These are phyloP conservation scores for Metschnikowia arizonensis DNA, from an alignment of 805 yeast genomes.

Conservation along the genomic window DNA sequence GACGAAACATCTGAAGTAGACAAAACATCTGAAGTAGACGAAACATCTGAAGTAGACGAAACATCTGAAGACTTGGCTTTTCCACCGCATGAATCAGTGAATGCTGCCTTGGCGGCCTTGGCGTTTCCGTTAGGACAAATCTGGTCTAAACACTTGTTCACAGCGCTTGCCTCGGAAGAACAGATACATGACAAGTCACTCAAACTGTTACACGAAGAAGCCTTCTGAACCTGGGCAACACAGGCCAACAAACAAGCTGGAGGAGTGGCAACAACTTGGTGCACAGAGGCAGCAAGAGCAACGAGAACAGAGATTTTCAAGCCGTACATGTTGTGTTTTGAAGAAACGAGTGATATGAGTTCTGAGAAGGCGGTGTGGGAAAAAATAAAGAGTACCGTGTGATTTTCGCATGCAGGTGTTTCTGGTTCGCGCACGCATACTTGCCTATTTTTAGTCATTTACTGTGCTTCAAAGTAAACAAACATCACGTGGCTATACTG, in stretches of 20 bases:
- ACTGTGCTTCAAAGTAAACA: conserved; percentile 9
- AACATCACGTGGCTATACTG: conserved; percentile 12
- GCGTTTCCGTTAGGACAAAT: conserved; percentile 66
- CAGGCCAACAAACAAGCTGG: conserved; percentile 93
- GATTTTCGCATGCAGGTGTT: conserved; percentile 6
- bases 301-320: conserved; percentile 16
- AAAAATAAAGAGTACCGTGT: neutral
- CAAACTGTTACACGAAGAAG: conserved; percentile 53
- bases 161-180: conserved; percentile 46
- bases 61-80: conserved; percentile 34
- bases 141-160: conserved; percentile 59
- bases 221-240: conserved; percentile 65
- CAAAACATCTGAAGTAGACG: conserved; percentile 14
- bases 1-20: conserved; percentile 21
- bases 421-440: conserved; percentile 5
- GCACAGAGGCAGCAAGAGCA: conserved; percentile 38
- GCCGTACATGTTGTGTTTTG: conserved; percentile 11
- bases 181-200: conserved; percentile 70
- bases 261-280: conserved; percentile 62
- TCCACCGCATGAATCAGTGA: conserved; percentile 49
- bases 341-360: conserved; percentile 4
- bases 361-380: conserved; percentile 4
- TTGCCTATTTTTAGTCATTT: conserved; percentile 6
- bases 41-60: conserved; percentile 13
- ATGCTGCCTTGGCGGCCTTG: conserved; percentile 55